These are phyloP conservation scores for Simmondsia chinensis DNA, from an alignment of 148 eudicot genomes.

Conservation along the genomic window DNA sequence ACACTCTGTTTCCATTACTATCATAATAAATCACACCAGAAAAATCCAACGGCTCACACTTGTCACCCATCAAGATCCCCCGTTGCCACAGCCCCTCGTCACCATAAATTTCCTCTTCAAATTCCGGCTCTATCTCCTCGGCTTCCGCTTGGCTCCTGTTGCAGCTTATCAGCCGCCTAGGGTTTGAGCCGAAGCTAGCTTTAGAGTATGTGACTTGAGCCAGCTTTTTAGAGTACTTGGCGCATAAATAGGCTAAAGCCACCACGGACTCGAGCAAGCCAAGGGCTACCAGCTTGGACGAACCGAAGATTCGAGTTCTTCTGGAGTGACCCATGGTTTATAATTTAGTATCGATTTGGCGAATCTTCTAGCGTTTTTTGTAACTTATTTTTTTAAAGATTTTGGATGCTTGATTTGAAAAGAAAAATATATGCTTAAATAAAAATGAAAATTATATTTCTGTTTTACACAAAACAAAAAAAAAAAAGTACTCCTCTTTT, in stretches of 20 bases:
- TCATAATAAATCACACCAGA: slow-evolving; percentile 7
- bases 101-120: no score
- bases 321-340: no score
- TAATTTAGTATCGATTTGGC: no score
- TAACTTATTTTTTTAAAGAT: not conserved
- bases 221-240: slow-evolving; percentile 11
- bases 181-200: no score
- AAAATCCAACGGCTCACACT: slow-evolving; percentile 8
- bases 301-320: no score
- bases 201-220: no score
- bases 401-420: not conserved
- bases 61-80: slow-evolving; percentile 5
- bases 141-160: not conserved
- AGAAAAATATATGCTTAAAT: no score
- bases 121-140: no score
- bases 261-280: slow-evolving; percentile 8
- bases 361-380: not conserved
- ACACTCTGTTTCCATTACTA: slow-evolving; percentile 2
- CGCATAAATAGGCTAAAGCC: slow-evolving; percentile 4
- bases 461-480: no score
- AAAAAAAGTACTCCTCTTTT: no score
- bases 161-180: not conserved
- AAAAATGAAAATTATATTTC: no score
- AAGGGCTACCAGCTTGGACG: slow-evolving; percentile 6
- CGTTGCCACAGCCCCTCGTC: slow-evolving; percentile 7